phyloP scores from a whole-genome alignment of 2,329 filamentous ascomycete genomes.

The Fusarium pininemorale region DNA sequence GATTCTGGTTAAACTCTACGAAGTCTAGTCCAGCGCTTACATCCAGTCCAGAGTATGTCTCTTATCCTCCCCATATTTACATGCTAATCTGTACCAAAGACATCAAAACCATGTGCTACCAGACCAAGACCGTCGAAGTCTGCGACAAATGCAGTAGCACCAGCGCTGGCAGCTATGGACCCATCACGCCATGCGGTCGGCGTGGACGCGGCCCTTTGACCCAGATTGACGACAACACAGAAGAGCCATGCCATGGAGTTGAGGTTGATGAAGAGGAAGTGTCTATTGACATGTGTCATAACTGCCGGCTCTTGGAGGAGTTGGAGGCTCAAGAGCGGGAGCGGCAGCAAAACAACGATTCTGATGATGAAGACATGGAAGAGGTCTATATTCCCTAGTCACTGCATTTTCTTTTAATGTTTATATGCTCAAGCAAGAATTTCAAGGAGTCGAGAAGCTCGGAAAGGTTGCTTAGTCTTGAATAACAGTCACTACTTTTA shows the following conservation, averaged over 20 bases:
- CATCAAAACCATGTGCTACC: neutral
- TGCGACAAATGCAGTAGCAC: neutral
- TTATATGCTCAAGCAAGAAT: no score
- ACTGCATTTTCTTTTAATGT: no score
- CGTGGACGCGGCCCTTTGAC: neutral
- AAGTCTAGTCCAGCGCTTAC: neutral
- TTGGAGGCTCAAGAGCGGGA: neutral
- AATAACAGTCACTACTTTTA: rapidly evolving
- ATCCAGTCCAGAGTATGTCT: rapidly evolving
- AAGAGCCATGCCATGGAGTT: neutral
- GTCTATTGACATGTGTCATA: neutral
- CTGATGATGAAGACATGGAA: neutral
- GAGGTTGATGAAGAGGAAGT: no score
- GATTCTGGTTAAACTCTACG: neutral
- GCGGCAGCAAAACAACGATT: no score
- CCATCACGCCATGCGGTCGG: neutral
- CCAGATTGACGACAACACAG: neutral
- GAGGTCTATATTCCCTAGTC: neutral
- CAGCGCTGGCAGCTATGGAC: neutral
- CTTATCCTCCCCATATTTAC: rapidly evolving
- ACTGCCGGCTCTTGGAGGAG: neutral
- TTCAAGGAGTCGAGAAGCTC: neutral
- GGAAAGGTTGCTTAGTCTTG: rapidly evolving
- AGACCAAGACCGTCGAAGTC: neutral
- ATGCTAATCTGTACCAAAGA: neutral